A percentile compares a stretch with the other conserved stretches of the same genome.
These are phyloP conservation scores for Mariannaea elegans DNA, from an alignment of 2,329 filamentous ascomycete genomes.

Conservation along the genomic window DNA sequence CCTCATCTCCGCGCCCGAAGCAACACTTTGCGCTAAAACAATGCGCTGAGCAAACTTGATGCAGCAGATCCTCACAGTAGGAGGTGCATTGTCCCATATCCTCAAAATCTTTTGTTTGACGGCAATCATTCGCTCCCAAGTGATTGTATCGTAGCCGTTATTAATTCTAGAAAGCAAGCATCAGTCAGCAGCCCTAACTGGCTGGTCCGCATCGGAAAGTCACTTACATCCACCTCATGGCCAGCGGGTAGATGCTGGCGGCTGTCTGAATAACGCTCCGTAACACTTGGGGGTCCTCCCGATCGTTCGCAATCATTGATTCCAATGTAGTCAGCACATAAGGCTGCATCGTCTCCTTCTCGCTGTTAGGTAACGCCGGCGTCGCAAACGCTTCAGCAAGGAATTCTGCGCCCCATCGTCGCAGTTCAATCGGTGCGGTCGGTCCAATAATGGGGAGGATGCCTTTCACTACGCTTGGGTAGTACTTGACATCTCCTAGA, in stretches of 20 bases:
- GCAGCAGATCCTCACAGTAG: slow-evolving; percentile 88
- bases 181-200: slow-evolving; percentile 36
- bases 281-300: slow-evolving; percentile 81
- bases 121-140: slow-evolving; percentile 87
- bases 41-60: slow-evolving; percentile 97
- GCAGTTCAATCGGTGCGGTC: slow-evolving; percentile 78
- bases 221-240: slow-evolving; percentile 94
- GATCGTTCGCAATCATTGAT: slow-evolving; percentile 73
- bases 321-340: slow-evolving; percentile 81
- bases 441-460: slow-evolving; percentile 91
- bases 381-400: slow-evolving; percentile 95
- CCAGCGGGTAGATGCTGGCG: slow-evolving; percentile 91
- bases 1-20: slow-evolving; percentile 80
- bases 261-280: slow-evolving; percentile 88
- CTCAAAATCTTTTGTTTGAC: slow-evolving; percentile 91
- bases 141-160: slow-evolving; percentile 80
- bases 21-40: slow-evolving; percentile 90
- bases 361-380: slow-evolving; percentile 77
- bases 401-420: slow-evolving; percentile 96
- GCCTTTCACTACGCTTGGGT: slow-evolving; percentile 89
- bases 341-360: slow-evolving; percentile 83
- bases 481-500: slow-evolving; percentile 85
- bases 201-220: slow-evolving; percentile 24
- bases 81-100: slow-evolving; percentile 83
- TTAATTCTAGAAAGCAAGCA: slow-evolving; percentile 71